These are phyloP conservation scores for Aspergillus sergii DNA, from an alignment of 2,329 filamentous ascomycete species.

Conservation along the genomic window DNA sequence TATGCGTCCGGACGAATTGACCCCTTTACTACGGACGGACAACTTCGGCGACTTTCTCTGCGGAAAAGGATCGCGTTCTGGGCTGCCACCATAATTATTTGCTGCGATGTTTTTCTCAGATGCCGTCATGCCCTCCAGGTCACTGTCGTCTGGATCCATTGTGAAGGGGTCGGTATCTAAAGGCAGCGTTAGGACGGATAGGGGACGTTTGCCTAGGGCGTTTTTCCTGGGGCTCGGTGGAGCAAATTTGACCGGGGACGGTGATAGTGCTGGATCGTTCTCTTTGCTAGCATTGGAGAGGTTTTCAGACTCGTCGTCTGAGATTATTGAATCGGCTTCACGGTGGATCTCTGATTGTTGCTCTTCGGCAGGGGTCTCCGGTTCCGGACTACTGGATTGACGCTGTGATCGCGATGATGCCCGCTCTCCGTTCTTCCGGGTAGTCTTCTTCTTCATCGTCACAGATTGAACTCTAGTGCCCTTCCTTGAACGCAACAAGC, in stretches of 20 bases:
- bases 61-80: conserved; percentile 24
- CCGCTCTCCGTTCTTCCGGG: conserved; percentile 15
- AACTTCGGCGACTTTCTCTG: conserved; percentile 42
- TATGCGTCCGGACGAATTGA: conserved; percentile 27
- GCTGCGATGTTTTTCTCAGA: conserved; percentile 48
- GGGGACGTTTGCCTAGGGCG: conserved; percentile 44
- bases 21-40: conserved; percentile 24
- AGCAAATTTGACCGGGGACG: conserved; percentile 36
- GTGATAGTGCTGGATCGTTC: conserved; percentile 50
- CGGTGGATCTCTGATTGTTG: conserved; percentile 12
- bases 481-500: conserved; percentile 17
- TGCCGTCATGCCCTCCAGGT: conserved; percentile 32
- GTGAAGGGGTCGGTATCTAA: conserved; percentile 30
- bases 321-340: conserved; percentile 12
- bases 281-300: conserved; percentile 48
- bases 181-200: conserved; percentile 44
- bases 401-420: not conserved
- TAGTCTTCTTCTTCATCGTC: conserved; percentile 35
- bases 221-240: conserved; percentile 42
- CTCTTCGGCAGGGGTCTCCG: not conserved
- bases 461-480: conserved; percentile 23
- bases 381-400: not conserved
- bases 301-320: conserved; percentile 33
- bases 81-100: conserved; percentile 26
- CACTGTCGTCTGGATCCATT: conserved; percentile 33